These are phyloP conservation scores for Sarcocystis neurona DNA, from an alignment of 169 alveolate species.

Conservation along the genomic window DNA sequence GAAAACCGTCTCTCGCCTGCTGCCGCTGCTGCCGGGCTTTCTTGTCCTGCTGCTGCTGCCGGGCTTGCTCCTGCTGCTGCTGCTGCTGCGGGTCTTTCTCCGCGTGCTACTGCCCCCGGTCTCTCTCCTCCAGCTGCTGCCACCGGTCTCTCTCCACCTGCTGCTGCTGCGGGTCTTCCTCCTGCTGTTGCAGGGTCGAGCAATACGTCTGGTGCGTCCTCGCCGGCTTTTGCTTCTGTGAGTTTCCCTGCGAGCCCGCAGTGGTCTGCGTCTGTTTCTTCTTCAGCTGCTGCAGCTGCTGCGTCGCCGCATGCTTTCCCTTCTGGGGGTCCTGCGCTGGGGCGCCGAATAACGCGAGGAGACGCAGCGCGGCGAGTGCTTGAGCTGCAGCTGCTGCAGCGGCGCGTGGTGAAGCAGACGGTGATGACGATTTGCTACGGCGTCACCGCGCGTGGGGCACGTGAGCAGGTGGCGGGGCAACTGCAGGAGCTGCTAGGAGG, in stretches of 20 bases:
- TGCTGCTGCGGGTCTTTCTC: too few relatives aligned
- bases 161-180: too few relatives aligned
- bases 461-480: slow-evolving; percentile 82
- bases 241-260: neutral
- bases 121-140: too few relatives aligned
- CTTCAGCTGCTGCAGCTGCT: slow-evolving; percentile 29
- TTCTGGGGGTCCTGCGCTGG: slow-evolving; percentile 1
- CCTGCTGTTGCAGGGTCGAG: too few relatives aligned
- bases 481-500: slow-evolving; percentile 76
- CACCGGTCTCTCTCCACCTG: too few relatives aligned
- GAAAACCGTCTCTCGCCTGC: too few relatives aligned
- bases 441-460: slow-evolving; percentile 89
- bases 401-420: slow-evolving; percentile 97
- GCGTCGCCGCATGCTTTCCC: slow-evolving; percentile 39
- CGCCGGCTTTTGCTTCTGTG: too few relatives aligned
- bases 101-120: too few relatives aligned
- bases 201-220: too few relatives aligned
- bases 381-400: slow-evolving; percentile 74
- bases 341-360: neutral
- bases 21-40: too few relatives aligned
- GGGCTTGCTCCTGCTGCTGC: too few relatives aligned
- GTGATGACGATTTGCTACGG: slow-evolving; percentile 99
- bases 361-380: neutral
- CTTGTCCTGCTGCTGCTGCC: too few relatives aligned
- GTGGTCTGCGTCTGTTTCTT: slow-evolving; percentile 7